Base-by-base conservation (phyloP, 2,329 filamentous ascomycete genomes). In the Paecilomyces sp. region DNA sequence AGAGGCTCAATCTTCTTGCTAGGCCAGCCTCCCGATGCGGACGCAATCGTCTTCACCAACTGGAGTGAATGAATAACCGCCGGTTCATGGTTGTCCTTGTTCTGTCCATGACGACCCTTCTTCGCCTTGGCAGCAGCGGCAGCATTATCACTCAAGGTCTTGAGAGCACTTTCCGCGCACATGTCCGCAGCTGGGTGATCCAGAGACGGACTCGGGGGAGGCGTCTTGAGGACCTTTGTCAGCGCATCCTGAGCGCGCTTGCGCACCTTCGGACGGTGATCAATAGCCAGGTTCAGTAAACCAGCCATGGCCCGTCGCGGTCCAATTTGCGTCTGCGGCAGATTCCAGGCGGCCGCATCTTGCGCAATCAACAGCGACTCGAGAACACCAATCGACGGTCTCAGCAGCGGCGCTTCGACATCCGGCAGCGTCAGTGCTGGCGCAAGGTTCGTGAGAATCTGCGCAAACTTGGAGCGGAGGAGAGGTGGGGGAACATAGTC, bases 111-210 rank as follows among this genome's bases (percentile, higher is more conserved):
- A 22, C 71, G 70, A 13, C 73, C 76, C 71, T 89, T 88, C 77
- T 90, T 93, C 65, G 83, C 86, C 62, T 87, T 84, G 15, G 86
- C 82, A 62, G 88, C 88, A 30, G 79, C 77, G 2, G 89, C 86
- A 57, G 95, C 82, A 58, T 76, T 77, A 63, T 92, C 88, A 66
- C 87, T 85, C 63, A 97, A 79, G 72, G 88, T 92, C 75, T 87
- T 86, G 77, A 97, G 82, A 24, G 91, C 91, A 28, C 90, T 92
- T 75, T 96, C 91, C 18, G 94, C 94, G 77, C 93, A 97, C 87
- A 97, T 93, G 71, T 96, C 92, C 54, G 93, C 90, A 28, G 92
- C 94, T 1, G 94, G 94, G 71, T 99, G 94, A 66, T 99, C 94
- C 62, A 97, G 78, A 3, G 91, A 92, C 1, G 94, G 94, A 64